Percentiles rank a stretch among this genome's conserved stretches.
These are phyloP conservation scores for Coix lacrymajobi DNA, from an alignment of 176 grass and related monocot species.

Conservation along the genomic window DNA sequence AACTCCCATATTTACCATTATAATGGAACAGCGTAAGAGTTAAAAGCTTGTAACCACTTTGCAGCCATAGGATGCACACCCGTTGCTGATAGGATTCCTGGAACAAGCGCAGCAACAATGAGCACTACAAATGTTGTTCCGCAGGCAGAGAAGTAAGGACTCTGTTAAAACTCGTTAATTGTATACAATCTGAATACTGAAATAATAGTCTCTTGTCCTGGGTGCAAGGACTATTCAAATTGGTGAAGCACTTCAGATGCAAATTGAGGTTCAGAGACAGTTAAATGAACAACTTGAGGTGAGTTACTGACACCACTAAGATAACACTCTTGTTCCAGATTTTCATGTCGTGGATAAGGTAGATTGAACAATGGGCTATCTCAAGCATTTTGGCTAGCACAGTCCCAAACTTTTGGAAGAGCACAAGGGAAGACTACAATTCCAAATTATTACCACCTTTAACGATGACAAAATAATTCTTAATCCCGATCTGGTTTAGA, in stretches of 20 bases:
- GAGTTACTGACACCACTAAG: constrained; percentile 18
- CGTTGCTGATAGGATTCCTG: constrained; percentile 42
- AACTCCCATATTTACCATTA: constrained; percentile 27
- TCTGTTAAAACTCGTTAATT: constrained; percentile 26
- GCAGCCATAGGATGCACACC: constrained; percentile 48
- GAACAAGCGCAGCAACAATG: constrained; percentile 39
- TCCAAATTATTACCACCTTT: neutral
- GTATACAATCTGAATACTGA: constrained; percentile 21
- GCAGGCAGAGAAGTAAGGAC: constrained; percentile 80
- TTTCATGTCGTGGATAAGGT: constrained; percentile 7
- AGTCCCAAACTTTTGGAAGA: neutral
- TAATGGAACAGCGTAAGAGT: constrained; percentile 1
- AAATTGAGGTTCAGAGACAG: constrained; percentile 90
- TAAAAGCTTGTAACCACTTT: constrained; percentile 14
- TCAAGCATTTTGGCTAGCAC: neutral
- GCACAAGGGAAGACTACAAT: neutral
- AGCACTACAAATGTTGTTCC: constrained; percentile 48
- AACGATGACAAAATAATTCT: neutral
- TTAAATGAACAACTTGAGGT: constrained; percentile 94
- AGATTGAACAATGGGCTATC: constrained; percentile 21
- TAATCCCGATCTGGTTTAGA: constrained; percentile 1
- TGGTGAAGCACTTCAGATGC: constrained; percentile 87
- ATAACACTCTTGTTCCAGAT: constrained; percentile 5
- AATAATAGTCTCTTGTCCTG: constrained; percentile 34
- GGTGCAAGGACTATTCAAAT: constrained; percentile 78